phyloP scores from a whole-genome alignment of 768 basidiomycete species.

The Glaciozyma antarctica region DNA sequence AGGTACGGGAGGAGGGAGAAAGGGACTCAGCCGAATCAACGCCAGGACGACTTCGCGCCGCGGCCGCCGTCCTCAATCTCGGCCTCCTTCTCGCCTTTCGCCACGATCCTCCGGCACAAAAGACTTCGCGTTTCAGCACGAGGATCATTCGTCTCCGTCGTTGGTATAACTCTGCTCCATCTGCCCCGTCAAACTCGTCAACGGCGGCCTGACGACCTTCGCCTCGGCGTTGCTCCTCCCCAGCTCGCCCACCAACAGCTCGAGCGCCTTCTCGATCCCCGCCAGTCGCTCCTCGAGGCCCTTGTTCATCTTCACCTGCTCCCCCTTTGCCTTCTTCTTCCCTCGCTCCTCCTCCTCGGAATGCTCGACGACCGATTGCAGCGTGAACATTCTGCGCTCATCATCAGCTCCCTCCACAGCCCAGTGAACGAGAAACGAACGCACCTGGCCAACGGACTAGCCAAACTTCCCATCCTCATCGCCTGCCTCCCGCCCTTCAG shows the following conservation, averaged over 20 bases:
- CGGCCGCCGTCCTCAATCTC: too few species aligned
- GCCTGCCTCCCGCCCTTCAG: not conserved
- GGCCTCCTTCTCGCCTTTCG: too few species aligned
- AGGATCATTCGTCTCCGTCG: too few species aligned
- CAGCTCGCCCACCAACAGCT: constrained; percentile 22
- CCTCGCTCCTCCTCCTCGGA: not conserved
- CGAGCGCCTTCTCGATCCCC: constrained; percentile 23
- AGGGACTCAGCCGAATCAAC: too few species aligned
- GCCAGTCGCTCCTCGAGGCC: constrained; percentile 12
- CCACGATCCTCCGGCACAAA: too few species aligned
- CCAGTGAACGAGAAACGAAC: constrained; percentile 4
- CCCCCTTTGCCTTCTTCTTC: not conserved
- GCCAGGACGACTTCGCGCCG: too few species aligned
- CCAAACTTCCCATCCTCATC: not conserved
- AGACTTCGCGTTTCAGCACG: too few species aligned
- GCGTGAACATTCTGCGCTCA: not conserved
- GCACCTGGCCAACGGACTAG: not conserved
- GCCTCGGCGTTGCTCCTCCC: constrained; percentile 1
- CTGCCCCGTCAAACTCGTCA: constrained; percentile 8
- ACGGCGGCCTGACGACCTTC: not conserved
- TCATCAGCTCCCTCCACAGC: constrained; percentile 1
- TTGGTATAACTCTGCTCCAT: constrained; percentile 4
- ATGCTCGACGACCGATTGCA: not conserved
- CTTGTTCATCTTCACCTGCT: not conserved
- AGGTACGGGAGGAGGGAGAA: too few species aligned